Base-by-base conservation (phyloP, 345 rosid genomes). In the Eucalyptus cladocalyx region DNA sequence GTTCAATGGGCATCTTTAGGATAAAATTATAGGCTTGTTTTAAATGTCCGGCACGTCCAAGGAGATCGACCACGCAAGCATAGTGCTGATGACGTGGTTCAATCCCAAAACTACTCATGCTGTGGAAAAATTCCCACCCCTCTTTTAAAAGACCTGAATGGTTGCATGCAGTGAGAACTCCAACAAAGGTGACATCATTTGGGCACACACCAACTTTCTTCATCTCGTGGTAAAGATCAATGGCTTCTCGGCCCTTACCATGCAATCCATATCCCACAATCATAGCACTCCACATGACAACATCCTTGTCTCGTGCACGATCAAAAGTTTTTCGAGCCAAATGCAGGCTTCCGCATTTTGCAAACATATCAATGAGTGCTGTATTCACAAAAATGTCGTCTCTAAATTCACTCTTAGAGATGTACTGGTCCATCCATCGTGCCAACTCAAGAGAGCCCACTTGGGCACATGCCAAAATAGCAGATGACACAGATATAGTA, bases 211-310 rank as follows among this genome's bases (percentile, higher is more conserved):
- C 87, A 62, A 86, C 87, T 45, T 50, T 90, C 86, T 24, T 87
- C 91, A 90, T 90, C 49, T 11, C 50, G 4, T 48, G 87, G 86
- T 87, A 90, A 83, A 90, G 89, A 54, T 90, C 87, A 28, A 90
- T 87, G 37, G 91, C 91, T 90, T 87, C 89, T 62, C 50, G 58
- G 16, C 87, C 89, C 87, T 83, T 87, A 81, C 91, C 91, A 49
- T 90, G 91, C 60, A 90, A 32, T 37, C 89, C 91, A 83, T 87
- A 90, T 62, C 91, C 91, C 62, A 87, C 87, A 51, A 90, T 90
- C 91, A 90, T 87, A 28, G 91, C 91, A 80, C 91, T 90, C 91
- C 91, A 87, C 91, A 87, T 81, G 45, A 90, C 91, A n/a, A 90
- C 88, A 87, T 90, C 91, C 80, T 88, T 87, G 54, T 81, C 50